Base-by-base conservation (phyloP, 2,329 filamentous ascomycete species). In the Lomentospora prolificans region DNA sequence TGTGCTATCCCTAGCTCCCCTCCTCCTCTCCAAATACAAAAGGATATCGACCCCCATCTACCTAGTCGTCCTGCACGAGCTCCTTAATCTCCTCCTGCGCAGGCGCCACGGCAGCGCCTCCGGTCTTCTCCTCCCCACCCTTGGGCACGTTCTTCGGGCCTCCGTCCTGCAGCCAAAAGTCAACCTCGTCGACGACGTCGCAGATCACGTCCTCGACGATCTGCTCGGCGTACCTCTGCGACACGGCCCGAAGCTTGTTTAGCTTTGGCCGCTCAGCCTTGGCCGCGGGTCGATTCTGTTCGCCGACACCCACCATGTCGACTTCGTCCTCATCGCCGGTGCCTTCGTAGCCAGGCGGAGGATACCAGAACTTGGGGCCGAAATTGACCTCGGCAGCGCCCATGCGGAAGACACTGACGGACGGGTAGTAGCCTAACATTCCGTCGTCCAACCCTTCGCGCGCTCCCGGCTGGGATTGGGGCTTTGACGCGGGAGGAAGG, bases 321-420 rank as follows among this genome's bases (percentile, higher is more conserved):
- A 33, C 41, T 9, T 74, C 72, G 54, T 80, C 77, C 9, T 70
- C 70, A 25, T 68, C 66, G 14, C 68, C 36, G 6, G 44, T 67
- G n/a, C 71, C 67, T 30, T 70, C 72, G 51, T 77, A 75, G 19
- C 77, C 80, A 3, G 82, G 78, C 0, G 91, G 91, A 14, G 90
- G 89, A 66, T 77, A 87, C 90, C 91, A 96, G 74, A 96, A 97
- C 30, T 94, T 79, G 0, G 90, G 90, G 1, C 94, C 92, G 66
- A 99, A 96, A 69, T 96, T 96, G 63, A 92, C 86, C 68, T 97
- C 89, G 14, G 88, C 91, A 1, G 91, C 87, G 24, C 92, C 94
- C 54, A 91, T 92, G 48, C 88, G 85, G 72, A 96, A 97, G 22
- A 94, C 87, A 63, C 90, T 94, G 19, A 99, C 84, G 22, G 91